Evolutionary conservation across 2,329 filamentous ascomycete species (phyloP).

Genomic region (Ascochyta koolunga): DNA sequence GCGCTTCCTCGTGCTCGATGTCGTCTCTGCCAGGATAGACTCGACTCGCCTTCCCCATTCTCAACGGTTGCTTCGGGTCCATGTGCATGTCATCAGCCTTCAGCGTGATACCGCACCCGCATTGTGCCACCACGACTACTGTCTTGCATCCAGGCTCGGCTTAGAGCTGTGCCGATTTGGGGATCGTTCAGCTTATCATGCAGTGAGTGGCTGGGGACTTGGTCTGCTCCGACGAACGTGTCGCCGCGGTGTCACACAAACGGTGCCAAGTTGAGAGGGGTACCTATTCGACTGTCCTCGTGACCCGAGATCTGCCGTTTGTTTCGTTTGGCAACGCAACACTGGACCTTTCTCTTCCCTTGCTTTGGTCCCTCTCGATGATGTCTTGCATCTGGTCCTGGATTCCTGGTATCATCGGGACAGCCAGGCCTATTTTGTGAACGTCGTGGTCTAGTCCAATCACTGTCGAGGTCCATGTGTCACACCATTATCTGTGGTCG

Average conservation of each 20-base stretch:
- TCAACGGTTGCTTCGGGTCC: slow-evolving; percentile 20
- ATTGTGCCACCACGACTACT: slow-evolving; percentile 28
- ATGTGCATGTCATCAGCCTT: slow-evolving; percentile 35
- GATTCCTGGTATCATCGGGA: neutral
- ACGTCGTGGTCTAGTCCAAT: slow-evolving; percentile 2
- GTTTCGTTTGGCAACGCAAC: slow-evolving; percentile 17
- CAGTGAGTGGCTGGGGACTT: slow-evolving; percentile 18
- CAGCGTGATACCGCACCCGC: slow-evolving; percentile 35
- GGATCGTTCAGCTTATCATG: slow-evolving; percentile 23
- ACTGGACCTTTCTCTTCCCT: slow-evolving; percentile 7
- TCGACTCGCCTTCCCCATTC: slow-evolving; percentile 21
- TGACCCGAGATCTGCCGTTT: slow-evolving; percentile 20
- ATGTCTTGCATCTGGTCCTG: slow-evolving; percentile 2
- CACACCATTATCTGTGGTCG: slow-evolving; percentile 1
- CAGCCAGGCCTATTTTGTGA: neutral
- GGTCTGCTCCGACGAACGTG: neutral
- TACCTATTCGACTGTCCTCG: slow-evolving; percentile 5
- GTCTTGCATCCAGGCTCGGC: slow-evolving; percentile 37
- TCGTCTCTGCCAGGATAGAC: slow-evolving; percentile 24
- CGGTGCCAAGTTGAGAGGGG: slow-evolving; percentile 19
- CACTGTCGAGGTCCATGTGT: neutral
- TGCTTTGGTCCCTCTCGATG: slow-evolving; percentile 2
- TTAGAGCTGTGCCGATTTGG: slow-evolving; percentile 27
- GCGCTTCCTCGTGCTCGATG: slow-evolving; percentile 38
- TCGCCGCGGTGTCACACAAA: slow-evolving; percentile 20